phyloP scores from a whole-genome alignment of 73 alveolate species.

The Stentor coeruleus region DNA sequence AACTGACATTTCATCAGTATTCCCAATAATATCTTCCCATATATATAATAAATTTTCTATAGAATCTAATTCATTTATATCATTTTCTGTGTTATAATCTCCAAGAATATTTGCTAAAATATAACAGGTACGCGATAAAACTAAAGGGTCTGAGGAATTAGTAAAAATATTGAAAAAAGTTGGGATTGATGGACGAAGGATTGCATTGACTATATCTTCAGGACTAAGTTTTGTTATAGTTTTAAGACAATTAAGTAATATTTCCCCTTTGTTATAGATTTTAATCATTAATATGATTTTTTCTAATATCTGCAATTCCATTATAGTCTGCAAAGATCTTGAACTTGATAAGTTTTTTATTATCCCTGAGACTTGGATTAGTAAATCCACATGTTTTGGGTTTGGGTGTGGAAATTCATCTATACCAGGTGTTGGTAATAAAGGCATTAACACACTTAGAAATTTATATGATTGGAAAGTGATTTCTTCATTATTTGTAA shows the following conservation, averaged over 20 bases:
- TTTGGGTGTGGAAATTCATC: neutral
- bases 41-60: too few relatives aligned
- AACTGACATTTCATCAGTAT: neutral
- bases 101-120: neutral
- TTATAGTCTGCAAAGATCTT: neutral
- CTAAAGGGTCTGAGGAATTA: neutral
- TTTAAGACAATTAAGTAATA: neutral
- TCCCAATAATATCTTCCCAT: neutral
- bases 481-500: neutral
- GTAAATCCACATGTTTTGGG: neutral
- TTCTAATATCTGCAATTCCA: constrained; percentile 3
- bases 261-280: neutral
- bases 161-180: too few relatives aligned
- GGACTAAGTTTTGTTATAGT: neutral
- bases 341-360: constrained; percentile 1
- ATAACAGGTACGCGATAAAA: neutral
- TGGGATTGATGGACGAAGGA: neutral
- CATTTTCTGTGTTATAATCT: neutral
- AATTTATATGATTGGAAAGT: neutral
- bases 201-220: neutral
- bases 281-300: neutral
- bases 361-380: constrained; percentile 21
- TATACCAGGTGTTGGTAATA: neutral
- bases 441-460: neutral
- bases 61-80: too few relatives aligned